These are phyloP conservation scores for Diphasiastrum complanatum DNA, from an alignment of 83 land plant species.

Conservation along the genomic window DNA sequence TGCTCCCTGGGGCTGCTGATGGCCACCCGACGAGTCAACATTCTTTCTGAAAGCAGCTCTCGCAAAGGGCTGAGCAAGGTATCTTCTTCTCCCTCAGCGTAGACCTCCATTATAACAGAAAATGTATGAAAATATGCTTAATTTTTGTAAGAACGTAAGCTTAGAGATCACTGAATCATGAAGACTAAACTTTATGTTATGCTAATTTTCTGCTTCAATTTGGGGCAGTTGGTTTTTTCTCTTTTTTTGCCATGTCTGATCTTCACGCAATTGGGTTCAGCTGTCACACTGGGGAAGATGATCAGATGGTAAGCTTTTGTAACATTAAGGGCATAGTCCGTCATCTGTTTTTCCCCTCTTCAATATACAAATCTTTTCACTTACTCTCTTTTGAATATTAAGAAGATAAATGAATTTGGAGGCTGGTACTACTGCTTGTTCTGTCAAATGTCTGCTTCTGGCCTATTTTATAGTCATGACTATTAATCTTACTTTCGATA, in stretches of 20 bases:
- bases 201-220: neutral
- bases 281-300: conserved; percentile 60
- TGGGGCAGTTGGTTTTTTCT: conserved; percentile 63
- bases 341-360: neutral
- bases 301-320: conserved; percentile 55
- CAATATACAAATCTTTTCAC: neutral
- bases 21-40: conserved; percentile 76
- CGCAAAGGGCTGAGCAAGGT: conserved; percentile 82
- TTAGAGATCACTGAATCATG: neutral
- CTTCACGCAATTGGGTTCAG: conserved; percentile 77
- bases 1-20: conserved; percentile 73
- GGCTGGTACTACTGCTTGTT: too few species aligned
- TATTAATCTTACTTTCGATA: neutral
- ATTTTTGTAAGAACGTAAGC: neutral
- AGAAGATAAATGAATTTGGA: too few species aligned
- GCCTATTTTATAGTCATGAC: too few species aligned
- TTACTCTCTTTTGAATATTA: too few species aligned
- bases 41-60: conserved; percentile 56
- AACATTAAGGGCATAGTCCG: neutral
- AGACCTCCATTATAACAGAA: neutral
- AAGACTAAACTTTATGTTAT: neutral
- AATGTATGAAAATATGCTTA: neutral
- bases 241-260: conserved; percentile 75
- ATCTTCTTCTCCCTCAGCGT: neutral
- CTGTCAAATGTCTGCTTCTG: too few species aligned